A percentile compares a stretch with the other conserved stretches of the same genome.
Conservation (phyloP, 139 green algal genomes). For the Pedinophyceae sp. region DNA sequence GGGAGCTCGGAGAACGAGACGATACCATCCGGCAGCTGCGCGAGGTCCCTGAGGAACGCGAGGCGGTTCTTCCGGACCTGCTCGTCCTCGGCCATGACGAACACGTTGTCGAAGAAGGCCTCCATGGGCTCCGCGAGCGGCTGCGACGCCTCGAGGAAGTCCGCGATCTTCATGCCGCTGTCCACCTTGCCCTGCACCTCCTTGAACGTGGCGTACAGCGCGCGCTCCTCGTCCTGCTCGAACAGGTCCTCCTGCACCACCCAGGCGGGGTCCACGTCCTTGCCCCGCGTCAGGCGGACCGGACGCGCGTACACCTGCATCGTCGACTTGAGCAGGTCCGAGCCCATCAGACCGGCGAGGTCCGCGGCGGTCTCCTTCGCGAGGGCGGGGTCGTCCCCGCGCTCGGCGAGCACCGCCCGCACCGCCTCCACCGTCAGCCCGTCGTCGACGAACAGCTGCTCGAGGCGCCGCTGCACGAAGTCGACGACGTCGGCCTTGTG, state of each 20-base stretch:
- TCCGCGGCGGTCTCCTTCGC: constrained; percentile 43
- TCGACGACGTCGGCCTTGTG: constrained; percentile 26
- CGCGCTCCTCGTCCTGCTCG: constrained; percentile 56
- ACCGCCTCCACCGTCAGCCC: constrained; percentile 47
- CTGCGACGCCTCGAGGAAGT: constrained; percentile 5
- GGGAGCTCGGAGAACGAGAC: constrained; percentile 77
- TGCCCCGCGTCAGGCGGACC: constrained; percentile 70
- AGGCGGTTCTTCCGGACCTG: constrained; percentile 61
- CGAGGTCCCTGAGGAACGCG: constrained; percentile 63
- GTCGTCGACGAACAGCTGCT: constrained; percentile 81
- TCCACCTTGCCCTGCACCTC: constrained; percentile 13
- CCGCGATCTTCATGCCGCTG: constrained; percentile 16
- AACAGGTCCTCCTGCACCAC: constrained; percentile 42
- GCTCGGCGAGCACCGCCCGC: constrained; percentile 67
- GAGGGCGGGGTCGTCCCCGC: constrained; percentile 48
- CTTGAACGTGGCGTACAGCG: constrained; percentile 34
- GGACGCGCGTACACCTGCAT: constrained; percentile 45
- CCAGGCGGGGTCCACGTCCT: constrained; percentile 36
- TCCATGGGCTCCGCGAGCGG: constrained; percentile 51
- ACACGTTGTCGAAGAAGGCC: constrained; percentile 83
- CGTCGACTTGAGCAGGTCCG: constrained; percentile 12
- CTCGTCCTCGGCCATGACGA: constrained; percentile 39
- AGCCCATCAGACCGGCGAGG: constrained; percentile 26
- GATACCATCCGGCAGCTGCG: constrained; percentile 57
- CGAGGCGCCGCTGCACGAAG: constrained; percentile 63